These are phyloP conservation scores for Suhomyces bolitotheri DNA, from an alignment of 1,139 yeast genomes.

Conservation along the genomic window DNA sequence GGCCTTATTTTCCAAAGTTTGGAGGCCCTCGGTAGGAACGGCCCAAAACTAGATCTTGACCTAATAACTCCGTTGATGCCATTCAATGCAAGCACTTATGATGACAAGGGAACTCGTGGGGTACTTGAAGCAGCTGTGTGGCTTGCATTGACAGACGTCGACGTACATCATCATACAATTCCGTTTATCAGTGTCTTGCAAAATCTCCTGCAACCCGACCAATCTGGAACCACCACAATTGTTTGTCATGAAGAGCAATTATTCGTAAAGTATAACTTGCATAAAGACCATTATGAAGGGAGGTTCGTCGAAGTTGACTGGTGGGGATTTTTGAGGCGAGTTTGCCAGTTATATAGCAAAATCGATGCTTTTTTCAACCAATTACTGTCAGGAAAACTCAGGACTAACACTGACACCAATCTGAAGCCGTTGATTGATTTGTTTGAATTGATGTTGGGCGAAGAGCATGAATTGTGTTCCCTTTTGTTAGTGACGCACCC, in stretches of 20 bases:
- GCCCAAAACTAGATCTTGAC: neutral
- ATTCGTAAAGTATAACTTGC: neutral
- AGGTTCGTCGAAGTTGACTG: neutral
- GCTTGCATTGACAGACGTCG: conserved; percentile 3
- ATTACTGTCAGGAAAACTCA: neutral
- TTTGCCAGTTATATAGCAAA: no score
- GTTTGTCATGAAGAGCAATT: neutral
- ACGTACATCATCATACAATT: conserved; percentile 1
- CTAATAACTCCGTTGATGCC: neutral
- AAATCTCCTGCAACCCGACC: neutral
- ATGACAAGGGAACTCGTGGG: neutral
- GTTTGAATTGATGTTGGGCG: neutral
- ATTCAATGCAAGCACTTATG: neutral
- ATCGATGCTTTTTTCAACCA: neutral
- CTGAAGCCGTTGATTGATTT: neutral
- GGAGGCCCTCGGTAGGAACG: neutral
- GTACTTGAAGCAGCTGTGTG: neutral
- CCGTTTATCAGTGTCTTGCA: neutral
- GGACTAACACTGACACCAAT: neutral
- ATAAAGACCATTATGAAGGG: neutral
- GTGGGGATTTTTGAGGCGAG: neutral
- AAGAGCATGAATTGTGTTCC: neutral
- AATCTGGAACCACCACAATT: no score
- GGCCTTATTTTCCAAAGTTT: neutral
- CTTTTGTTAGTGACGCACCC: conserved; percentile 6